A percentile compares a stretch with the other conserved stretches of the same genome.
phyloP scores from a whole-genome alignment of 306 rosid genomes.

The Quercus glauca region DNA sequence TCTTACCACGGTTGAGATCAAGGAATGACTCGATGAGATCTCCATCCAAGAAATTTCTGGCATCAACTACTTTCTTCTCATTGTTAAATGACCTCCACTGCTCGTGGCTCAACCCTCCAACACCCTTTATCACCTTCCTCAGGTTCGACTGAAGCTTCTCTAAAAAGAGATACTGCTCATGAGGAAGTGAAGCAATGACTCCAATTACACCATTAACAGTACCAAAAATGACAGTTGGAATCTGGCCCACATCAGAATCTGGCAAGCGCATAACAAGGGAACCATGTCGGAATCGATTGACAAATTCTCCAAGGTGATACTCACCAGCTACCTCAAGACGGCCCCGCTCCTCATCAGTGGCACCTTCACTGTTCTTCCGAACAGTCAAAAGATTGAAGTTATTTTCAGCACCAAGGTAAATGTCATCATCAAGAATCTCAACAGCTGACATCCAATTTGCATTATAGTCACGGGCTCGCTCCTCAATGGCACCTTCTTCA shows the following conservation, averaged over 20 bases:
- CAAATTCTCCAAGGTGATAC: conserved; percentile 90
- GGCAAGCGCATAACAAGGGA: conserved; percentile 94
- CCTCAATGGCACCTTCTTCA: conserved; percentile 99
- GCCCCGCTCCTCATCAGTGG: conserved; percentile 88
- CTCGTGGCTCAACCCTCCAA: conserved; percentile 95
- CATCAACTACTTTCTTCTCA: conserved; percentile 83
- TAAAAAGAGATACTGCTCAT: conserved; percentile 74
- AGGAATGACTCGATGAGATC: conserved; percentile 96
- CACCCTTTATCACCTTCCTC: conserved; percentile 92
- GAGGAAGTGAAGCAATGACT: conserved; percentile 94
- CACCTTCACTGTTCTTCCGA: conserved; percentile 80
- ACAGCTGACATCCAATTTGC: conserved; percentile 99
- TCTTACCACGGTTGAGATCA: conserved; percentile 78
- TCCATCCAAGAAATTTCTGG: conserved; percentile 86
- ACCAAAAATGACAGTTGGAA: conserved; percentile 89
- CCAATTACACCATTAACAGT: conserved; percentile 96
- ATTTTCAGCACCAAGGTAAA: conserved; percentile 91
- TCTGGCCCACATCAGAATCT: conserved; percentile 94
- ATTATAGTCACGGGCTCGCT: conserved; percentile 92
- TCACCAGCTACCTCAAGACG: conserved; percentile 92
- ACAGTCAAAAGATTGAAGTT: conserved; percentile 52
- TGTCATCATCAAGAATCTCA: conserved; percentile 93
- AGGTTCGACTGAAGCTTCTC: conserved; percentile 90
- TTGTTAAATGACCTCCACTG: conserved; percentile 97
- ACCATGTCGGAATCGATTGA: conserved; percentile 79